A percentile compares a stretch with the other conserved stretches of the same genome.
phyloP scores from a whole-genome alignment of 495 filamentous ascomycete genomes.

The Trichodelitschia bisporula region DNA sequence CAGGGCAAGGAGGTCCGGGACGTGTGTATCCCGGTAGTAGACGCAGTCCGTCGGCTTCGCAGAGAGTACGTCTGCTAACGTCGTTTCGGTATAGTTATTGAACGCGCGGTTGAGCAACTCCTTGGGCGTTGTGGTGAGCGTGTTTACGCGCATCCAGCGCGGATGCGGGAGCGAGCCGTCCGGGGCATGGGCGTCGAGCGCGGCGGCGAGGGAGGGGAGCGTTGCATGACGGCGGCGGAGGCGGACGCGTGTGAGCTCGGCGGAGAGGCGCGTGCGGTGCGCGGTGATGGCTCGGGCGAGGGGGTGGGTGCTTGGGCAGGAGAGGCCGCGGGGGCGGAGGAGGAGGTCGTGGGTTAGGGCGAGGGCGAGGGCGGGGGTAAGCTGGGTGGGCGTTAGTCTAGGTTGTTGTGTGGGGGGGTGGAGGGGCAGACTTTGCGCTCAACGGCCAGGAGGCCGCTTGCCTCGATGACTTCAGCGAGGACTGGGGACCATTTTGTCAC shows the following conservation, averaged over 20 bases:
- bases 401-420: too few species aligned
- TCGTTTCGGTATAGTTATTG: conserved; percentile 24
- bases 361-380: conserved; percentile 56
- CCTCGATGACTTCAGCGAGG: conserved; percentile 66
- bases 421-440: conserved; percentile 67
- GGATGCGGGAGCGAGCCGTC: conserved; percentile 23
- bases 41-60: conserved; percentile 11
- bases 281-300: conserved; percentile 46
- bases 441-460: conserved; percentile 20
- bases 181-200: background rate
- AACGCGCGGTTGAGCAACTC: conserved; percentile 49
- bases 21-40: conserved; percentile 42
- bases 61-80: conserved; percentile 21
- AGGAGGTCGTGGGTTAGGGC: conserved; percentile 74
- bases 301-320: conserved; percentile 49
- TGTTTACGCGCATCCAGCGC: conserved; percentile 77
- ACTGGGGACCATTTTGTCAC: conserved; percentile 74
- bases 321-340: conserved; percentile 54
- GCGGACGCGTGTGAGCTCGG: conserved; percentile 60
- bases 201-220: conserved; percentile 26
- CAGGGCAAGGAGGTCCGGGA: conserved; percentile 64
- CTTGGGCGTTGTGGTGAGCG: conserved; percentile 40
- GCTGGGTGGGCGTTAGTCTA: conserved; percentile 26
- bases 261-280: conserved; percentile 56
- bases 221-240: conserved; percentile 42